Evolutionary conservation across 192 early-diverging fungal species (phyloP).

Genomic region (Glomus cerebriforme): DNA sequence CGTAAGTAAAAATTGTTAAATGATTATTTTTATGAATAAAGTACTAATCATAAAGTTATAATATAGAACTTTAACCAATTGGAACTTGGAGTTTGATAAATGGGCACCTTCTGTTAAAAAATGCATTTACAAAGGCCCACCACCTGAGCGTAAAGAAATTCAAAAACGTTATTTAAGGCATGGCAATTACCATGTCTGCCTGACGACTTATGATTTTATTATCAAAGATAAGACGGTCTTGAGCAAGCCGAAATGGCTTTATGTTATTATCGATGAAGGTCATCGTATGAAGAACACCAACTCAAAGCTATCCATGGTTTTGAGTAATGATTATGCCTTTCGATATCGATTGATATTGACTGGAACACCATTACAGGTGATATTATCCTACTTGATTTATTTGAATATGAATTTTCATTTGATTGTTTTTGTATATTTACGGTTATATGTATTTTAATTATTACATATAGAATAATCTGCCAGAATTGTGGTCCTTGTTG

Average conservation of each 20-base stretch:
- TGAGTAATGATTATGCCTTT: conserved; percentile 86
- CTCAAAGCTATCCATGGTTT: conserved; percentile 80
- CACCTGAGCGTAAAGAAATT: conserved; percentile 69
- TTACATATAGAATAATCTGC: conserved; percentile 82
- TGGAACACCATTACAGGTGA: conserved; percentile 94
- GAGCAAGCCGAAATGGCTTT: conserved; percentile 92
- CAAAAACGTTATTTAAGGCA: conserved; percentile 68
- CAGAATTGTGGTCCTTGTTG: conserved; percentile 94
- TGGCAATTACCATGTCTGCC: conserved; percentile 87
- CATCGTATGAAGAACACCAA: conserved; percentile 98
- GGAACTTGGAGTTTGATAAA: conserved; percentile 96
- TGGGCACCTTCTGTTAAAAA: conserved; percentile 91
- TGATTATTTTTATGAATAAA: conserved; percentile 46
- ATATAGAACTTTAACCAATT: conserved; percentile 85
- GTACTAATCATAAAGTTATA: background rate
- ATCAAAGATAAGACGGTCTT: conserved; percentile 88
- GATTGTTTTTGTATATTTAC: too few species aligned
- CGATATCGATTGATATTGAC: conserved; percentile 96
- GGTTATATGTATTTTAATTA: background rate
- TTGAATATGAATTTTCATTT: background rate
- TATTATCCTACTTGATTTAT: background rate
- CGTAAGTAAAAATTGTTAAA: conserved; percentile 47
- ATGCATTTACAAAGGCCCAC: conserved; percentile 92
- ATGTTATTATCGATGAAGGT: conserved; percentile 99
- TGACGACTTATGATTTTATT: conserved; percentile 98